These are phyloP conservation scores for Tagetes erecta DNA, from an alignment of 129 eudicot species.

Conservation along the genomic window DNA sequence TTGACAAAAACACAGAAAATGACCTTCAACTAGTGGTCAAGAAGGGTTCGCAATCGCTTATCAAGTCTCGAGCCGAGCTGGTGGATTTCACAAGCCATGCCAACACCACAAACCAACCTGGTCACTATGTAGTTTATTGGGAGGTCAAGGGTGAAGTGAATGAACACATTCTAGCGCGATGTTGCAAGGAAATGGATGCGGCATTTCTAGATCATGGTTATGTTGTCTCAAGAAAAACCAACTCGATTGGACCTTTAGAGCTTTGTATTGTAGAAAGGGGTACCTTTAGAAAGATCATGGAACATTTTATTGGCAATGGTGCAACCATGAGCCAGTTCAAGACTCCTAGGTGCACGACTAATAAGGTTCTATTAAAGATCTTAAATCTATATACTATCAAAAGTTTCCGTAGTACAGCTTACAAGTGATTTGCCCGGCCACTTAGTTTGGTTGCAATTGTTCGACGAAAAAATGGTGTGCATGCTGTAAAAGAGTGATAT, in stretches of 20 bases:
- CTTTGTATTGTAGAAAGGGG: slow-evolving; percentile 78
- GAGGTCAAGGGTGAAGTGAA: slow-evolving; percentile 72
- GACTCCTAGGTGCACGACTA: slow-evolving; percentile 90
- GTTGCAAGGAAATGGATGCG: slow-evolving; percentile 75
- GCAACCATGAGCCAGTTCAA: slow-evolving; percentile 88
- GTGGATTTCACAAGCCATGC: slow-evolving; percentile 95
- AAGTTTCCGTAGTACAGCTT: slow-evolving; percentile 62
- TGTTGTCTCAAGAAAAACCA: slow-evolving; percentile 67
- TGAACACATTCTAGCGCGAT: slow-evolving; percentile 44
- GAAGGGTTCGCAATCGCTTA: slow-evolving; percentile 57
- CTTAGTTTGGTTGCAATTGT: no score
- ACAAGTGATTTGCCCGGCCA: no score
- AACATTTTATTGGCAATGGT: slow-evolving; percentile 68
- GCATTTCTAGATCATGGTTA: slow-evolving; percentile 82
- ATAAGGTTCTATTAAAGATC: slow-evolving; percentile 49
- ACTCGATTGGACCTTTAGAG: slow-evolving; percentile 72
- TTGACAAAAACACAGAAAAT: slow-evolving; percentile 86
- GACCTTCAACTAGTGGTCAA: slow-evolving; percentile 83
- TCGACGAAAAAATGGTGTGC: no score
- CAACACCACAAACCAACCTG: slow-evolving; percentile 54
- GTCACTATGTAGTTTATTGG: slow-evolving; percentile 86
- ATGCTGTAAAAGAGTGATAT: no score
- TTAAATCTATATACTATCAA: slow-evolving; percentile 49
- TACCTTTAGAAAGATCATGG: slow-evolving; percentile 76
- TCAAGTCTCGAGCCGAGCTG: slow-evolving; percentile 52